Conservation (phyloP, 208 protist species). For the Crithidia mellificae region DNA sequence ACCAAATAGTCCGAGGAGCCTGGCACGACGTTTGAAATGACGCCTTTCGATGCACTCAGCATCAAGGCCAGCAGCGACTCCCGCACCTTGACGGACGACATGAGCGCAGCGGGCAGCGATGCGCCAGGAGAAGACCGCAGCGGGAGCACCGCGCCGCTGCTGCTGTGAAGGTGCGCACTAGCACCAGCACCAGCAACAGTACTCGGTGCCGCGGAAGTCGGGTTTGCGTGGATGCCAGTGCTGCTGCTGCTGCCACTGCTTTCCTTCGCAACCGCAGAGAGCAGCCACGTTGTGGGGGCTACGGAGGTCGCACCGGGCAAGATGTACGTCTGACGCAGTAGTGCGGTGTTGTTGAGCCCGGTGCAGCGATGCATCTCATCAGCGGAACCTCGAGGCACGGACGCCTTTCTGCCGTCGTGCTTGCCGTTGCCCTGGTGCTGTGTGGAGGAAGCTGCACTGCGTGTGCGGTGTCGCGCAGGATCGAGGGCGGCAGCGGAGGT, state of each 20-base stretch:
- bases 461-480: not conserved
- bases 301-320: not conserved
- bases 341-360: constrained; percentile 24
- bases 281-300: constrained; percentile 3
- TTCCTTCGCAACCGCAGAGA: not conserved
- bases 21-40: constrained; percentile 8
- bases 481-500: constrained; percentile 12
- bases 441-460: too few relatives aligned
- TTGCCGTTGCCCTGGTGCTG: not conserved
- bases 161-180: too few relatives aligned
- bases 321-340: constrained; percentile 17
- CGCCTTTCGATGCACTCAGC: constrained; percentile 16
- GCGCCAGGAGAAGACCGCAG: not conserved
- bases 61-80: constrained; percentile 13
- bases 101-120: not conserved
- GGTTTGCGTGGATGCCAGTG: too few relatives aligned
- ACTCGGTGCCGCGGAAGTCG: too few relatives aligned
- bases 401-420: not conserved
- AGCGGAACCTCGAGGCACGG: not conserved
- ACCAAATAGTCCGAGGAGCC: not conserved
- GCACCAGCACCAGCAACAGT: too few relatives aligned
- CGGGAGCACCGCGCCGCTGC: not conserved
- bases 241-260: not conserved
- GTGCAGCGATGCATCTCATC: constrained; percentile 27
- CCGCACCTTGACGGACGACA: constrained; percentile 13